A percentile compares a stretch with the other conserved stretches of the same genome.
These are phyloP conservation scores for Saccharum hybrid DNA, from an alignment of 202 grass and related monocot species.

Conservation along the genomic window DNA sequence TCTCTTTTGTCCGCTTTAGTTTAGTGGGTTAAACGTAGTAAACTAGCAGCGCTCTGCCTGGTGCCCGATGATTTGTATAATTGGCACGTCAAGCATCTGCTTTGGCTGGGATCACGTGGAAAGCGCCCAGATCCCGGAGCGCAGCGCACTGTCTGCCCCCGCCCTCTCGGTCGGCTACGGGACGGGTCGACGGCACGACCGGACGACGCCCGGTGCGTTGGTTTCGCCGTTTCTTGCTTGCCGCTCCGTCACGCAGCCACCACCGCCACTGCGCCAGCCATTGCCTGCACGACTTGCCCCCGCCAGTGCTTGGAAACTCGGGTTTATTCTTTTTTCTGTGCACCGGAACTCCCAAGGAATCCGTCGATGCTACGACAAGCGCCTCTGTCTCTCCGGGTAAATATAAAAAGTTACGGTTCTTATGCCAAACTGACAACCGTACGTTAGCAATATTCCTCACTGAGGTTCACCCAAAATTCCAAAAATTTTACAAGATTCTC, in stretches of 20 bases:
- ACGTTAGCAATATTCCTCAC: neutral
- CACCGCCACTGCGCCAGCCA: neutral
- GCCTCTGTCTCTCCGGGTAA: neutral
- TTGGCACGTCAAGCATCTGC: constrained; percentile 70
- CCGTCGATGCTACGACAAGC: neutral
- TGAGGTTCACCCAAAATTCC: no score
- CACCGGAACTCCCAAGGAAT: neutral
- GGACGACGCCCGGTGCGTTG: neutral
- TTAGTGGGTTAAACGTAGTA: neutral
- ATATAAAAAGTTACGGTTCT: neutral
- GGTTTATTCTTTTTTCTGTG: neutral
- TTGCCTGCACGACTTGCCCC: neutral
- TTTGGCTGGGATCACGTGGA: constrained; percentile 60
- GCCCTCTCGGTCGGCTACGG: neutral
- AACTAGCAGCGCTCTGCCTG: neutral
- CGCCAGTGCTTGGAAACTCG: neutral
- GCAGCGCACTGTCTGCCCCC: constrained; percentile 32
- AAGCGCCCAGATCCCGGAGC: constrained; percentile 54
- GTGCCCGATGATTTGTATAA: constrained; percentile 42
- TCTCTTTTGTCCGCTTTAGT: constrained; percentile 56
- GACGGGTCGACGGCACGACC: neutral
- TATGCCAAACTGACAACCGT: neutral
- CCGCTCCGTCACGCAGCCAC: constrained; percentile 3
- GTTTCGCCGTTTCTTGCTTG: neutral
- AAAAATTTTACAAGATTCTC: no score